Evolutionary conservation across 2,329 filamentous ascomycete genomes (phyloP), one percentile per base, ranked within the genome.

Genomic region (Pseudogymnoascus sp.): DNA sequence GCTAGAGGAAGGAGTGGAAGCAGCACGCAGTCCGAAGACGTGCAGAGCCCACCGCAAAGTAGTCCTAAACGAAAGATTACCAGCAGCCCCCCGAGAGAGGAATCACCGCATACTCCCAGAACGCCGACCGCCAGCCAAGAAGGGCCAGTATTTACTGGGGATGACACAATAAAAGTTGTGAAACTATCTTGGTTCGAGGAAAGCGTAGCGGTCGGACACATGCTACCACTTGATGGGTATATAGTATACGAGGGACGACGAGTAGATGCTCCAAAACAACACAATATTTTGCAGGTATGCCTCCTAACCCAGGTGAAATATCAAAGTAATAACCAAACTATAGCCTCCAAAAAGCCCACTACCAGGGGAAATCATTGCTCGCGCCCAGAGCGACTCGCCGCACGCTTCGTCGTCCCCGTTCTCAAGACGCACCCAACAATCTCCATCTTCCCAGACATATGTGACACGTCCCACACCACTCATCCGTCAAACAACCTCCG

Each of bases 401-500:
- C 33, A 59, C 9, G 33, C 33, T 18, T 37, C 57, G n/a, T 54
- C 28, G 33, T 33, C 47, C 18, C 47, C 47, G n/a, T 12, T 33
- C 9, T 33, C 47, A 9, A 54, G 28, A 33, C 47, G 47, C 47
- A 18, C 28, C 2, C 43, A 16, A n/a, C 25, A 54, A 16, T 18
- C 47, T 33, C 47, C 47, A 33, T 33, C 47, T 33, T 58, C 54
- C 11, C 61, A 61, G 22, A 28, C 28, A 39, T 36, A 59, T 61
- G 8, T 74, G 70, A 62, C 77, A 77, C 57, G 74, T 76, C 60
- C 69, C 70, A 60, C 70, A 60, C 60, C 67, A 57, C 74, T 95
- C 5, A 70, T 86, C 8, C 85, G 85, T 37, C 80, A 89, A 69
- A 89, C 88, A 0, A 96, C 92, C 0, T 89, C 87, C 2, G 91